Evolutionary conservation across 2,329 filamentous ascomycete species (phyloP).

Genomic region (Ophiostoma quercus): DNA sequence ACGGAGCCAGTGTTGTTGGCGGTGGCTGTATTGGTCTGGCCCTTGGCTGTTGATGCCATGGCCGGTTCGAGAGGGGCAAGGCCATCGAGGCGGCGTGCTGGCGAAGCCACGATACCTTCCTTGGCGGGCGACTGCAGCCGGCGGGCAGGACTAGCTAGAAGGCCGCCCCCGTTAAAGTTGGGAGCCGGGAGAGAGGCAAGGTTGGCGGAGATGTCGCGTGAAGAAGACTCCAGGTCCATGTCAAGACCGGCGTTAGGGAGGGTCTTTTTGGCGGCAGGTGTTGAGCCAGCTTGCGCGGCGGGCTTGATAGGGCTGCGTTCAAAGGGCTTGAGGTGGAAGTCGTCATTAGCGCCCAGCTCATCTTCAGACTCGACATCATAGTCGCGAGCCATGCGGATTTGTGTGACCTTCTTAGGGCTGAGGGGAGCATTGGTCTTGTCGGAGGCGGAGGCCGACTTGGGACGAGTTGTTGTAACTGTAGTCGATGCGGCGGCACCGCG

Average conservation of each 20-base stretch:
- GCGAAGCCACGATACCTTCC: conserved; percentile 49
- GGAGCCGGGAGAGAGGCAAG: conserved; percentile 27
- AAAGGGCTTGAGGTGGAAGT: conserved; percentile 48
- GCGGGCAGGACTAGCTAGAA: conserved; percentile 53
- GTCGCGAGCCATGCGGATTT: conserved; percentile 43
- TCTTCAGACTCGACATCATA: conserved; percentile 52
- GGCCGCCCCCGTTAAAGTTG: conserved; percentile 35
- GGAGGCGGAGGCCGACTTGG: neutral
- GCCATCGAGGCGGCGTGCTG: conserved; percentile 50
- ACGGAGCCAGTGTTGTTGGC: conserved; percentile 31
- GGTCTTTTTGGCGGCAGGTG: conserved; percentile 25
- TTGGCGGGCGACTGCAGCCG: conserved; percentile 50
- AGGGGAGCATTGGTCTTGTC: conserved; percentile 43
- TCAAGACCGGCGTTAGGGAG: conserved; percentile 20
- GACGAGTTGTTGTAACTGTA: neutral
- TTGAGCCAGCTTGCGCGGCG: conserved; percentile 34
- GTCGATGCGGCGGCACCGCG: conserved; percentile 25
- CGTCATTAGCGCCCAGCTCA: conserved; percentile 51
- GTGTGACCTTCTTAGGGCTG: conserved; percentile 61
- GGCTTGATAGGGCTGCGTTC: conserved; percentile 54
- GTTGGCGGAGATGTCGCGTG: conserved; percentile 30
- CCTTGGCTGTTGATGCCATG: conserved; percentile 25
- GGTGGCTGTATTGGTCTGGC: neutral
- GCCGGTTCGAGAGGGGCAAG: conserved; percentile 26
- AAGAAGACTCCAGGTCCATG: conserved; percentile 12